Base-by-base conservation (phyloP, 495 filamentous ascomycete genomes). In the Xylaria telfairii region DNA sequence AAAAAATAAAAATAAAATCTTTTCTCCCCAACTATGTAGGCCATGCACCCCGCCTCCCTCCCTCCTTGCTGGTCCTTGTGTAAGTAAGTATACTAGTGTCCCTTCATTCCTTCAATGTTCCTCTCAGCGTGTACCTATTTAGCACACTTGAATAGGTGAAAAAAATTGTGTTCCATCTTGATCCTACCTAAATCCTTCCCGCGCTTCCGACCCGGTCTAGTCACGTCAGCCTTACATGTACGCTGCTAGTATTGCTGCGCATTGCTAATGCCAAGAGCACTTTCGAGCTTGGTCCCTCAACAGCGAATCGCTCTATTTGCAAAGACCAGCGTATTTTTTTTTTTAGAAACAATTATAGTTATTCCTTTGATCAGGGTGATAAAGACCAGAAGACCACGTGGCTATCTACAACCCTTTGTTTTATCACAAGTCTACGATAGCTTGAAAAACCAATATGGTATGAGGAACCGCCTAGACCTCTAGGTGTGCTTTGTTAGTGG, bases 181-280 rank as follows among this genome's bases (percentile, higher is more conserved):
- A 42, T 24, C 34, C 21, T 17, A 17, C 17, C 34, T 63, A 44
- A 9, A 44, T 46, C 39, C 60, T 44, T 44, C 61, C 61, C 61
- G 61, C 41, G 1, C 61, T 30, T 64, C 61, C 41, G 41, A 41
- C 21, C 60, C 21, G 21, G 34, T 8, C 57, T 44, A 24, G 47
- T 64, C 61, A 26, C 41, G 61, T 64, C 61, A 62, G 59, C 59
- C 59, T 42, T 62, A 62, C 34, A 62, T 26, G 12, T 19, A 32
- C 61, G 32, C 21, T 42, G 26, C 12, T 42, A 41, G 1, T 44
- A 63, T 28, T 61, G n/a, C n/a, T n/a, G n/a, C n/a, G n/a, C n/a
- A 28, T 42, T 62, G 34, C 4, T 15, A 62, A 8, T 42, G 37
- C 21, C 21, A 41, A 39, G 57, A 34, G 37, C 21, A 30, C 10